Base-by-base conservation (phyloP, 2,329 filamentous ascomycete genomes). In the Diaporthe capsici region DNA sequence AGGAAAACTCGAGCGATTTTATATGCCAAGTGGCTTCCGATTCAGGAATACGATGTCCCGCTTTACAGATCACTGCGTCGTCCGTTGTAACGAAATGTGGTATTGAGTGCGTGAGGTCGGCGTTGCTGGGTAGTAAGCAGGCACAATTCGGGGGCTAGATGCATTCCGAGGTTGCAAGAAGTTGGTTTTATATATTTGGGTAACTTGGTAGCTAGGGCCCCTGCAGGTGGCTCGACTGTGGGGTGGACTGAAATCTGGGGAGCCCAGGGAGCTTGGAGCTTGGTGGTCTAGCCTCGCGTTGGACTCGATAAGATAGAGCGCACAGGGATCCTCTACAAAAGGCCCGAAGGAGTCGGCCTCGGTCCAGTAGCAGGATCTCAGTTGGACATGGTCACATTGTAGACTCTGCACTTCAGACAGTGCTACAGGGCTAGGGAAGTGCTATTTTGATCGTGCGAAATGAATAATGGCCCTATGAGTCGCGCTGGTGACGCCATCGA, bases 231-330 rank as follows among this genome's bases (percentile, higher is more conserved):
- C 31, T 20, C 47, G 47, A 53, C 15, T 68, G 65, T 67, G 61
- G 61, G 65, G 65, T 70, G 49, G 65, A 25, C 34, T 42, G n/a
- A 55, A 70, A 70, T 70, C 65, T 70, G 65, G 65, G 65, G 65
- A 70, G 31, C 31, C 31, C 4, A 31, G 31, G 31, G 31, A 31
- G 31, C 31, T 31, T 31, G 31, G 31, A 31, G 31, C 65, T 70
- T 0, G 28, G 22, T 53, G 63, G 65, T 68, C 47, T 68, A 68
- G 65, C 47, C 65, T 70, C 34, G 39, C 49, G 34, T 28, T 4
- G 34, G n/a, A 8, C 49, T 70, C 34, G 47, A 51, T 55, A 42
- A 55, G 65, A 70, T 42, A 51, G 47, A 70, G 22, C 22, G 5
- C 49, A 49, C 34, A 70, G 65, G 65, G 65, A 55, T 47, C 49